These are phyloP conservation scores for Saccharum spontaneum DNA, from an alignment of 176 grass and related monocot species.

Conservation along the genomic window DNA sequence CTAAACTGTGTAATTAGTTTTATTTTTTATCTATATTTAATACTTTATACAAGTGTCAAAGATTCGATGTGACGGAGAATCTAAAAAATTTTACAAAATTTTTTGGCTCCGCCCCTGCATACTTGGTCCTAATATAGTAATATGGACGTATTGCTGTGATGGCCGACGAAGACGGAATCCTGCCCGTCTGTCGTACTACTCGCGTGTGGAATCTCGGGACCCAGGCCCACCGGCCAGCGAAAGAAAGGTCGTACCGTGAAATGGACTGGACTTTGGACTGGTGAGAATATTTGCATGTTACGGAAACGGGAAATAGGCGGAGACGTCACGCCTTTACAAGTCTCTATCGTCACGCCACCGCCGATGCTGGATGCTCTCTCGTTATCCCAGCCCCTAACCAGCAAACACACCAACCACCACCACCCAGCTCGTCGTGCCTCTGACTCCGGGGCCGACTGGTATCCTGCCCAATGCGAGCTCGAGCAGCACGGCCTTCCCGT, in stretches of 20 bases:
- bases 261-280: not conserved
- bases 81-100: too few species aligned
- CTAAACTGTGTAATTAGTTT: too few species aligned
- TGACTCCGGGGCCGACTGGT: not conserved
- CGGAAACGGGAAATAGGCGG: not conserved
- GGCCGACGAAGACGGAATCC: too few species aligned
- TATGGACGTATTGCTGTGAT: too few species aligned
- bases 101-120: too few species aligned
- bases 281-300: not conserved
- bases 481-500: not conserved
- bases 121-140: too few species aligned
- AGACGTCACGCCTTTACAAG: slow-evolving; percentile 5
- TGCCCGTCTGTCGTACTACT: too few species aligned
- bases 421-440: not conserved
- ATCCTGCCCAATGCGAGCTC: not conserved
- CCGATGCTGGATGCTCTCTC: not conserved
- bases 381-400: too few species aligned
- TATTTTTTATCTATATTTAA: too few species aligned
- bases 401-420: too few species aligned
- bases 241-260: not conserved
- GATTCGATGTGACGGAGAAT: too few species aligned
- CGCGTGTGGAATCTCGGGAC: not conserved
- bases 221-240: not conserved
- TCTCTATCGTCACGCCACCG: not conserved
- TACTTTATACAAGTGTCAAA: too few species aligned